Conservation (phyloP, 164 flowering plant species). For the Stephania cephalantha region DNA sequence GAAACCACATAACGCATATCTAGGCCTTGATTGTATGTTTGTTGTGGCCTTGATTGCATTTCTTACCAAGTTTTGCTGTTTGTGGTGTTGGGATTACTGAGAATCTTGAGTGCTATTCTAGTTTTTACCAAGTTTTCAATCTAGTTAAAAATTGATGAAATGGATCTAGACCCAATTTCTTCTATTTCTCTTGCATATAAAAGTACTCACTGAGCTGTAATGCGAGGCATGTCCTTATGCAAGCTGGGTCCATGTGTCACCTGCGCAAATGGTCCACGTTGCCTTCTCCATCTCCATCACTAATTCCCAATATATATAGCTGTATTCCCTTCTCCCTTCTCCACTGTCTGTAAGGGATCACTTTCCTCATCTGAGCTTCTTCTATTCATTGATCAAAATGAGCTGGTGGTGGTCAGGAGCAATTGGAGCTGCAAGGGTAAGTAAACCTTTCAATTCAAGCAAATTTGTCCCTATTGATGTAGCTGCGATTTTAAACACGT, state of each 20-base stretch:
- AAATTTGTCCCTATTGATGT: neutral
- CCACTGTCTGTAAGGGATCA: neutral
- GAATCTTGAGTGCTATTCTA: too few species aligned
- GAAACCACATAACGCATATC: too few species aligned
- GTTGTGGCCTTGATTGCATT: too few species aligned
- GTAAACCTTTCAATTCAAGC: neutral
- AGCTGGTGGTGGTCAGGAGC: slow-evolving; percentile 87
- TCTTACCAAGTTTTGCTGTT: too few species aligned
- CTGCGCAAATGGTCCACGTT: too few species aligned
- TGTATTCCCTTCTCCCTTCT: neutral
- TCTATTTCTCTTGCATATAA: neutral
- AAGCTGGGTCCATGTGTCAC: too few species aligned
- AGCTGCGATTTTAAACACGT: neutral
- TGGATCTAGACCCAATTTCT: neutral
- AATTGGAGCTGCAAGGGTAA: slow-evolving; percentile 55
- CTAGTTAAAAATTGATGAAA: too few species aligned
- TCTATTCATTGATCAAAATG: slow-evolving; percentile 20
- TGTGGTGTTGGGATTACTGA: too few species aligned
- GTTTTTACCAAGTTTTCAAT: too few species aligned
- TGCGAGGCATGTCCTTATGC: neutral
- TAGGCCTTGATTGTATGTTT: too few species aligned
- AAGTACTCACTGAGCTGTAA: neutral
- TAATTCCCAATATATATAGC: neutral
- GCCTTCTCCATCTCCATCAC: neutral
- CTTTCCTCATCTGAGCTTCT: neutral